phyloP scores from a whole-genome alignment of 2,329 filamentous ascomycete species.

The Byssothecium circinans region DNA sequence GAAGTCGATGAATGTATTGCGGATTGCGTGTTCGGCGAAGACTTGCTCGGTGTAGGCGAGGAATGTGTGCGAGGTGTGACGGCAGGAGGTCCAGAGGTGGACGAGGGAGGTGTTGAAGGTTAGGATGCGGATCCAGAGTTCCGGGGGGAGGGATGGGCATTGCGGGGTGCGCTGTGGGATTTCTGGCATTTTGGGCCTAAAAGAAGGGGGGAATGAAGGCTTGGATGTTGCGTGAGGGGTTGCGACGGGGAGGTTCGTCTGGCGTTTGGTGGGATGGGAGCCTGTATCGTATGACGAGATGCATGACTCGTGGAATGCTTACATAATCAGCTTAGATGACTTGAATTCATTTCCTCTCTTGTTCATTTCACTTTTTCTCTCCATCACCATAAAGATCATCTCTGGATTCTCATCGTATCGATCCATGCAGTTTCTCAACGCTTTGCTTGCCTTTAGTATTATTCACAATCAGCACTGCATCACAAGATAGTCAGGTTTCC shows the following conservation, averaged over 20 bases:
- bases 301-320: no score
- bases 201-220: not conserved
- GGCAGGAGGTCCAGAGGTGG: slow-evolving; percentile 37
- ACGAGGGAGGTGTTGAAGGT: slow-evolving; percentile 29
- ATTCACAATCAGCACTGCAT: no score
- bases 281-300: no score
- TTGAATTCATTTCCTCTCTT: no score
- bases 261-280: not conserved
- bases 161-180: slow-evolving; percentile 4
- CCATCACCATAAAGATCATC: no score
- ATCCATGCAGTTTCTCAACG: no score
- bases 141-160: slow-evolving; percentile 34
- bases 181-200: not conserved
- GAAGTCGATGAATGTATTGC: slow-evolving; percentile 27
- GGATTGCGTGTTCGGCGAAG: slow-evolving; percentile 28
- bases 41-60: slow-evolving; percentile 34
- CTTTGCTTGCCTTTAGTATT: no score
- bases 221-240: not conserved
- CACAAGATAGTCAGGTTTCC: no score
- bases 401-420: no score
- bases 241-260: not conserved
- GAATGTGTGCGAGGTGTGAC: slow-evolving; percentile 29
- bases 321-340: no score
- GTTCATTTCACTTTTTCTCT: no score
- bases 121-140: slow-evolving; percentile 41